phyloP scores from a whole-genome alignment of 495 filamentous ascomycete genomes.

The Cladorrhinum samala region DNA sequence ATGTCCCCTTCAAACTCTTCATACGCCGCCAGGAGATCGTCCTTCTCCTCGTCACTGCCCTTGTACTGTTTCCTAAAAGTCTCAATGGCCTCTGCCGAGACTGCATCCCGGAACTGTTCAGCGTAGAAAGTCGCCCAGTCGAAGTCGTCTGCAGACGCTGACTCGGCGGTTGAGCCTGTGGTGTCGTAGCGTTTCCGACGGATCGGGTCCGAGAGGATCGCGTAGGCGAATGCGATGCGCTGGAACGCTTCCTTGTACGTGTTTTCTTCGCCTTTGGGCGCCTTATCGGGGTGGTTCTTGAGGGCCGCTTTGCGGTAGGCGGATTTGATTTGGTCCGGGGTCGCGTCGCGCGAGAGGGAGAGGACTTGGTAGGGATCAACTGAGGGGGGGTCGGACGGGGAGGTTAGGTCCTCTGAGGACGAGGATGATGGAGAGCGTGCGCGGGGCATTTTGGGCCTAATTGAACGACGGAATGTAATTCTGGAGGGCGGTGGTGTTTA shows the following conservation, averaged over 20 bases:
- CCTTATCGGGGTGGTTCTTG: slow-evolving; percentile 91
- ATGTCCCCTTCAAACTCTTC: slow-evolving; percentile 62
- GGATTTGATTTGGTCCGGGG: slow-evolving; percentile 67
- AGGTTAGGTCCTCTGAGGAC: slow-evolving; percentile 27
- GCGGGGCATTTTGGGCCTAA: not conserved
- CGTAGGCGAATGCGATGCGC: slow-evolving; percentile 86
- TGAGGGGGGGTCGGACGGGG: slow-evolving; percentile 34
- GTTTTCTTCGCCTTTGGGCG: slow-evolving; percentile 52
- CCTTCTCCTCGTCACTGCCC: slow-evolving; percentile 75
- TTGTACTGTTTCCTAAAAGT: slow-evolving; percentile 73
- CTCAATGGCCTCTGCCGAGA: slow-evolving; percentile 63
- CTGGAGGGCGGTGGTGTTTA: not conserved
- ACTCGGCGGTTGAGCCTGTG: slow-evolving; percentile 81
- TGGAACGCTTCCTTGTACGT: slow-evolving; percentile 77
- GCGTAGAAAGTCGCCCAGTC: slow-evolving; percentile 86
- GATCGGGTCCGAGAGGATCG: slow-evolving; percentile 73
- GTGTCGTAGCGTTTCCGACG: slow-evolving; percentile 79
- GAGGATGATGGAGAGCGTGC: not conserved
- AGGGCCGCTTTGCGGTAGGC: slow-evolving; percentile 86
- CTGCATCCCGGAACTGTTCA: slow-evolving; percentile 65
- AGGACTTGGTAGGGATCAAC: slow-evolving; percentile 86
- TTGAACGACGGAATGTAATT: too few species aligned
- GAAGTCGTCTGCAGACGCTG: slow-evolving; percentile 67
- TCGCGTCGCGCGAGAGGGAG: slow-evolving; percentile 55
- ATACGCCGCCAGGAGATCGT: slow-evolving; percentile 72